Percentiles rank a stretch among this genome's conserved stretches.
These are phyloP conservation scores for Geotrichum macrosporum DNA, from an alignment of 1,139 yeast species.

Conservation along the genomic window DNA sequence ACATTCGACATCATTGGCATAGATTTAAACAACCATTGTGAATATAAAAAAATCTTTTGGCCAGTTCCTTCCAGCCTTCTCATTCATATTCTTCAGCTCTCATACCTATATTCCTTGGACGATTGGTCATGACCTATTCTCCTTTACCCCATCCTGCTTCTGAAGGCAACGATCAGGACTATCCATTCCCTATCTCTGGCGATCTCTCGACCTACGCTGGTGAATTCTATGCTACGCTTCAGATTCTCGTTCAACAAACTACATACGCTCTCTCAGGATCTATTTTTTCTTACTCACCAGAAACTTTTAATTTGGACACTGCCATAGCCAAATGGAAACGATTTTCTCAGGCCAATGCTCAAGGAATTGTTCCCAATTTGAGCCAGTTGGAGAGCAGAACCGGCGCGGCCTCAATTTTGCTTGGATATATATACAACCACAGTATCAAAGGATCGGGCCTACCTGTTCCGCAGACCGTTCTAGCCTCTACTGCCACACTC, in stretches of 20 bases:
- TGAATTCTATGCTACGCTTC: conserved; percentile 45
- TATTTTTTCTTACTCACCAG: conserved; percentile 69
- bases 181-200: conserved; percentile 26
- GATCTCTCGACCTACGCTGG: conserved; percentile 30
- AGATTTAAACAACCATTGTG: background rate
- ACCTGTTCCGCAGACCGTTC: conserved; percentile 40
- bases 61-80: background rate
- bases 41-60: background rate
- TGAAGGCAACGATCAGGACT: conserved; percentile 17
- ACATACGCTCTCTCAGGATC: conserved; percentile 58
- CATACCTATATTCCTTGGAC: no score
- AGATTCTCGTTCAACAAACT: conserved; percentile 59
- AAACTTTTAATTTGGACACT: conserved; percentile 56
- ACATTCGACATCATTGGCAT: conserved; percentile 7
- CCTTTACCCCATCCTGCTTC: conserved; percentile 14
- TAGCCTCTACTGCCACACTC: conserved; percentile 67
- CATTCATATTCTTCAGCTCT: background rate
- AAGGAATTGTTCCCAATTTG: conserved; percentile 54
- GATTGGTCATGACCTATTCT: conserved; percentile 15
- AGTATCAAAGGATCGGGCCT: conserved; percentile 16
- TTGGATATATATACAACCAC: conserved; percentile 58
- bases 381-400: conserved; percentile 68
- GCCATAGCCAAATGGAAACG: conserved; percentile 56
- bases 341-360: conserved; percentile 48
- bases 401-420: conserved; percentile 77